A percentile compares a stretch with the other conserved stretches of the same genome.
Evolutionary conservation across 177 flowering plant genomes (phyloP).

Genomic region (Vitis hybrid): DNA sequence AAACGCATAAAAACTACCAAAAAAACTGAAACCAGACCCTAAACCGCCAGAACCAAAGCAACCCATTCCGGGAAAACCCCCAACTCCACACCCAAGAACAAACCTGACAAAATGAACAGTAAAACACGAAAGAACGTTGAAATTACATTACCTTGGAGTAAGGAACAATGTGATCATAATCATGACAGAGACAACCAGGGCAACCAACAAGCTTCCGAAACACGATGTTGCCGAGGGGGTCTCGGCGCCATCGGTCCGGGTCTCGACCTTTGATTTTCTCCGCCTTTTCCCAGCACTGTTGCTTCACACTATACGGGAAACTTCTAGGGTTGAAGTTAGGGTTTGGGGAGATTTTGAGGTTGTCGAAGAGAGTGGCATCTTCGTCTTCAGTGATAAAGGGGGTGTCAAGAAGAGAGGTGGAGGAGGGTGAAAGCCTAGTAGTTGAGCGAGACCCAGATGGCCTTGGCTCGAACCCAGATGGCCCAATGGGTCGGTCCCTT

Average conservation of each 20-base stretch:
- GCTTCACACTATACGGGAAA: slow-evolving; percentile 86
- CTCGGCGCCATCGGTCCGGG: slow-evolving; percentile 88
- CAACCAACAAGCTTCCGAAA: slow-evolving; percentile 94
- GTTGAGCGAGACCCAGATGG: slow-evolving; percentile 23
- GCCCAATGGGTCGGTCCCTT: slow-evolving; percentile 18
- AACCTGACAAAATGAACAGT: neutral
- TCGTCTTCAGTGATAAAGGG: slow-evolving; percentile 27
- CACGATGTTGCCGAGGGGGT: slow-evolving; percentile 73
- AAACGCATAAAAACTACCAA: no score
- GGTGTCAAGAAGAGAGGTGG: slow-evolving; percentile 29
- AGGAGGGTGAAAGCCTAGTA: slow-evolving; percentile 23
- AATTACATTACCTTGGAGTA: slow-evolving; percentile 75
- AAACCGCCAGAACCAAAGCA: no score
- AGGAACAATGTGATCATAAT: slow-evolving; percentile 92
- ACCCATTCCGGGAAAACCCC: no score
- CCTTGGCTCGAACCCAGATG: slow-evolving; percentile 13
- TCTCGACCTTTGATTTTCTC: slow-evolving; percentile 89
- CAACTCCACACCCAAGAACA: neutral
- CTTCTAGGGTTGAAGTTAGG: slow-evolving; percentile 60
- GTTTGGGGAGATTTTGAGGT: slow-evolving; percentile 21
- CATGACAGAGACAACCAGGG: slow-evolving; percentile 95
- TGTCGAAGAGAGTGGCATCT: slow-evolving; percentile 22
- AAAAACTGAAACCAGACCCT: neutral
- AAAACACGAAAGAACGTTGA: neutral
- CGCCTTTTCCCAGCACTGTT: slow-evolving; percentile 95